Conservation (phyloP, 176 grass and related monocot species). For the Alopecurus myosuroides region DNA sequence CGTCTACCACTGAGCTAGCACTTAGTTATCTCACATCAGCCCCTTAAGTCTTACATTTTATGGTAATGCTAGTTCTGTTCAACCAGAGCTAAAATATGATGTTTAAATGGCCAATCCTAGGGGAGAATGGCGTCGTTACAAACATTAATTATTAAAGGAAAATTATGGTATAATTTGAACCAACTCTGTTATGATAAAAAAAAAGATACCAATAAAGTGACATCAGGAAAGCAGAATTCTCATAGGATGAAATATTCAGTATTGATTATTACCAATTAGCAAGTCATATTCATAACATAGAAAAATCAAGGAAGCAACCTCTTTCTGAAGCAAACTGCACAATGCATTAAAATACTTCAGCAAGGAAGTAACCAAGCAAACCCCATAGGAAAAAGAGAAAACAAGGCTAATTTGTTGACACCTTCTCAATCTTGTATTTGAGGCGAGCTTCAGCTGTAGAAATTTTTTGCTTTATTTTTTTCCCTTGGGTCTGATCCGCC, state of each 20-base stretch:
- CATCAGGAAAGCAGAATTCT: not conserved
- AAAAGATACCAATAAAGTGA: not conserved
- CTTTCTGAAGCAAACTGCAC: not conserved
- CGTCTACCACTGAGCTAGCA: no score
- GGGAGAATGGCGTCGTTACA: not conserved
- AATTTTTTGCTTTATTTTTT: conserved; percentile 79
- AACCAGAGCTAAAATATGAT: not conserved
- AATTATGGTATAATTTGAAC: not conserved
- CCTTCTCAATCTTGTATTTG: conserved; percentile 94
- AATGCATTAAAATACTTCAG: not conserved
- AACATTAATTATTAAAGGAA: not conserved
- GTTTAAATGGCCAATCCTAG: not conserved
- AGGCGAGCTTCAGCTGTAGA: conserved; percentile 66
- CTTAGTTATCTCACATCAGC: no score
- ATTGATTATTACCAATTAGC: not conserved
- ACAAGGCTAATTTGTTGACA: conserved; percentile 7
- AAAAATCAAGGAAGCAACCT: not conserved
- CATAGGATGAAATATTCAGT: not conserved
- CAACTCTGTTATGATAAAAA: not conserved
- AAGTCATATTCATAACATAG: not conserved
- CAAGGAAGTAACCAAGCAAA: not conserved
- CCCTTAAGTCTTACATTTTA: not conserved
- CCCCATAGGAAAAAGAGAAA: not conserved
- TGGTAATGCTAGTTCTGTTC: not conserved
- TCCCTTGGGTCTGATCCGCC: conserved; percentile 68